Conservation (phyloP, 305 asterid species). For the Solanum hybrid region DNA sequence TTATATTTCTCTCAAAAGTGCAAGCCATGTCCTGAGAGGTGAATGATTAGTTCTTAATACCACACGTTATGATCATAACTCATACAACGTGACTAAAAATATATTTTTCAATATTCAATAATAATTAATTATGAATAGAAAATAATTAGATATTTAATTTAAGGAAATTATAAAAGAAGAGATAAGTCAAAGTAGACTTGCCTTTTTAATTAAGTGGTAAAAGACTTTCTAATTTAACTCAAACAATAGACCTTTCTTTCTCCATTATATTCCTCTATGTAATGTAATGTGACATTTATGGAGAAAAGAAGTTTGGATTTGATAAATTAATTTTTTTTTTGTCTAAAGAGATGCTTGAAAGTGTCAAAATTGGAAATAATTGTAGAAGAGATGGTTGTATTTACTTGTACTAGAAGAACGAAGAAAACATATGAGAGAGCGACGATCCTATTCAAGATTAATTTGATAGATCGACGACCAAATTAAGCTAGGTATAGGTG, state of each 20-base stretch:
- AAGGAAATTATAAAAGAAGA: neutral
- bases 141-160: neutral
- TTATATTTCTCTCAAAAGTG: neutral
- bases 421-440: neutral
- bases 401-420: neutral
- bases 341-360: neutral
- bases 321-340: neutral
- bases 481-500: no score
- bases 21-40: neutral
- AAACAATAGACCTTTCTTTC: neutral
- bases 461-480: no score
- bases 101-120: neutral
- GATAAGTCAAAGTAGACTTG: neutral
- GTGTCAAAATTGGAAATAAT: neutral
- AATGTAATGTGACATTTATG: neutral
- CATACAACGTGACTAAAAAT: neutral
- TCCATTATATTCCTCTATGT: neutral
- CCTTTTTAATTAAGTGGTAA: neutral
- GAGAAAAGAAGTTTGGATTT: neutral
- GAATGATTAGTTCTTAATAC: neutral
- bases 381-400: neutral
- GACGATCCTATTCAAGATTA: neutral
- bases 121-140: neutral
- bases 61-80: neutral
- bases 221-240: neutral